phyloP scores from a whole-genome alignment of 495 filamentous ascomycete genomes.

The Thermothielavioides terrestris region DNA sequence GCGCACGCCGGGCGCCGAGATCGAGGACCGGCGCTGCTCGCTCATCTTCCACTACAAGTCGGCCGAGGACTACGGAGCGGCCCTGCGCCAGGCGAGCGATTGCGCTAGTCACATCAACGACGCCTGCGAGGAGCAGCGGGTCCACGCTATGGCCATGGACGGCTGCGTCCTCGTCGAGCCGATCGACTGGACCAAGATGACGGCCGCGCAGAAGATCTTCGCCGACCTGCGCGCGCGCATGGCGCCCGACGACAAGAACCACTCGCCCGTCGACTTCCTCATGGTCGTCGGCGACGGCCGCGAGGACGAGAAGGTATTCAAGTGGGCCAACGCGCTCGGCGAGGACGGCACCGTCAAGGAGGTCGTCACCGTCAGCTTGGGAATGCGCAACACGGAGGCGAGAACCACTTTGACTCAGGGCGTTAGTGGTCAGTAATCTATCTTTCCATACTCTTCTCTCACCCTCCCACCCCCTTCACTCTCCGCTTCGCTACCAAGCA shows the following conservation, averaged over 20 bases:
- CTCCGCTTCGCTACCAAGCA: background rate
- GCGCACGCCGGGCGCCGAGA: constrained; percentile 73
- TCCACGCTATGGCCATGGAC: constrained; percentile 75
- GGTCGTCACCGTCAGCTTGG: constrained; percentile 74
- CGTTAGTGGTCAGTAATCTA: constrained; percentile 60
- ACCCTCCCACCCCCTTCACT: too few relatives aligned
- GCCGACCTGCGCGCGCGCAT: constrained; percentile 43
- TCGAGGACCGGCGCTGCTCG: constrained; percentile 80
- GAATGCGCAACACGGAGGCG: constrained; percentile 78
- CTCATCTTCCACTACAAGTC: constrained; percentile 80
- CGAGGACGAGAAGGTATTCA: constrained; percentile 87
- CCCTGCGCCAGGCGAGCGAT: constrained; percentile 70
- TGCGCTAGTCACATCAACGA: constrained; percentile 91
- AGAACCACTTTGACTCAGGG: constrained; percentile 78
- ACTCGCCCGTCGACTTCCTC: constrained; percentile 64
- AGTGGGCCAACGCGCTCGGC: constrained; percentile 75
- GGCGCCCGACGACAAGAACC: constrained; percentile 29
- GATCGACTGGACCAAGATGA: constrained; percentile 72
- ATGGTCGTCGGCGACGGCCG: constrained; percentile 81
- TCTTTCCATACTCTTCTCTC: background rate
- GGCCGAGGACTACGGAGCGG: constrained; percentile 64
- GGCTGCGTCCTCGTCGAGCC: constrained; percentile 73
- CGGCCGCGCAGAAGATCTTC: constrained; percentile 64
- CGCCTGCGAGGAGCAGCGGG: constrained; percentile 68
- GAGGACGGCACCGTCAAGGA: constrained; percentile 47